These are phyloP conservation scores for Arachis hypogaea DNA, from an alignment of 306 rosid species.

Conservation along the genomic window DNA sequence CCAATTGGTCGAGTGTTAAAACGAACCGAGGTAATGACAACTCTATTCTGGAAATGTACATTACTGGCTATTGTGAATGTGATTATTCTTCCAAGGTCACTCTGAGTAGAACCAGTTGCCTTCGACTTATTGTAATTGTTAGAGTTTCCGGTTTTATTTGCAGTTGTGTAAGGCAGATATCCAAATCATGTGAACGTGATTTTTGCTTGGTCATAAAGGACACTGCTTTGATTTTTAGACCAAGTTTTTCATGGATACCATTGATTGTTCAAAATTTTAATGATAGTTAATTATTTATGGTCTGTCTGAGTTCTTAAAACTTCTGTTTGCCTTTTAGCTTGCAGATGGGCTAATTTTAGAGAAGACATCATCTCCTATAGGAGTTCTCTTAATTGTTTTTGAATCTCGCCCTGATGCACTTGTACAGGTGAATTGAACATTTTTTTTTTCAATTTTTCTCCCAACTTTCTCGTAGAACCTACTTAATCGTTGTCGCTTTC, in stretches of 20 bases:
- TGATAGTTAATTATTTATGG: constrained; percentile 29
- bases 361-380: constrained; percentile 93
- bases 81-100: not conserved
- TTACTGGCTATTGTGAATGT: constrained; percentile 26
- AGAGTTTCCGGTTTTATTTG: constrained; percentile 32
- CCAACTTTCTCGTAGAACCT: not conserved
- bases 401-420: constrained; percentile 99
- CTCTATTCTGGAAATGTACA: constrained; percentile 7
- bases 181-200: constrained; percentile 19
- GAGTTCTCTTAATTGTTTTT: constrained; percentile 89
- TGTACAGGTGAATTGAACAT: constrained; percentile 69
- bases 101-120: not conserved
- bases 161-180: constrained; percentile 1
- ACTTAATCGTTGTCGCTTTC: constrained; percentile 12
- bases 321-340: constrained; percentile 57
- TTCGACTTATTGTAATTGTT: constrained; percentile 9
- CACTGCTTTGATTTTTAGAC: constrained; percentile 16
- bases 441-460: not conserved
- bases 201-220: constrained; percentile 22
- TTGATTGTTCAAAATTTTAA: constrained; percentile 16
- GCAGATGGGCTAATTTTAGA: constrained; percentile 92
- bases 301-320: constrained; percentile 44
- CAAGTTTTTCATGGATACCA: constrained; percentile 25
- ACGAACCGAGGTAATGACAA: constrained; percentile 71
- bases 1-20: constrained; percentile 83